Conservation (phyloP, 768 basidiomycete species). For the Auricularia auricula-judae region DNA sequence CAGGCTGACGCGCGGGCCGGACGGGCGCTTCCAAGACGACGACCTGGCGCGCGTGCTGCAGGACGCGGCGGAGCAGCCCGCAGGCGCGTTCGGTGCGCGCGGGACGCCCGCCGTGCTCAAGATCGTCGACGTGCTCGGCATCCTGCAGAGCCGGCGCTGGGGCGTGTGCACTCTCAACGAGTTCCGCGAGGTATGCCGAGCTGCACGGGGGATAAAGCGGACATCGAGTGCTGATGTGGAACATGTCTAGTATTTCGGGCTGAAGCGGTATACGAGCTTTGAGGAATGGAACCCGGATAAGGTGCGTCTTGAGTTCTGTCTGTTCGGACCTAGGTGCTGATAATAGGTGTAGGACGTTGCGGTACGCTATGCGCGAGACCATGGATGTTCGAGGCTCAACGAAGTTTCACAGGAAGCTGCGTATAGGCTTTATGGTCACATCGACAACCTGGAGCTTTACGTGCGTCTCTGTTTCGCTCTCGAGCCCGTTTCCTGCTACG, state of each 20-base stretch:
- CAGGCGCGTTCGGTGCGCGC: constrained; percentile 58
- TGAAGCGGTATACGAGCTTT: constrained; percentile 15
- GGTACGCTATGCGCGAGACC: neutral
- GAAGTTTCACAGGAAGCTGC: constrained; percentile 33
- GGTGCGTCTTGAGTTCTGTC: constrained; percentile 47
- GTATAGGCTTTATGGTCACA: constrained; percentile 65
- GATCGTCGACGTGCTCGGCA: constrained; percentile 58
- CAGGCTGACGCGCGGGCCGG: constrained; percentile 38
- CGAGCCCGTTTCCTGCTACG: neutral
- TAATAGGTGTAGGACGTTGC: neutral
- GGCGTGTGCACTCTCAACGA: constrained; percentile 42
- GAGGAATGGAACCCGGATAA: constrained; percentile 26
- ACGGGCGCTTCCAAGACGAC: constrained; percentile 49
- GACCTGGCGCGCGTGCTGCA: constrained; percentile 55
- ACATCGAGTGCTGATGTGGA: no score
- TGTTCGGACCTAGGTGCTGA: neutral
- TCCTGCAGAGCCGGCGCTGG: constrained; percentile 57
- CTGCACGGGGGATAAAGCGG: no score
- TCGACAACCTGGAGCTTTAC: constrained; percentile 71
- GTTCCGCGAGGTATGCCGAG: constrained; percentile 33
- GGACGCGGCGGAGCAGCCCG: constrained; percentile 44
- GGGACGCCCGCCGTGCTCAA: constrained; percentile 56
- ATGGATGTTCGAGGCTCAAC: no score
- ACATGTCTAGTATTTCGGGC: constrained; percentile 11
- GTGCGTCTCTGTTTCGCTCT: constrained; percentile 41